Conservation (phyloP, 441 rosid species). For the Euphorbia celastroides region DNA sequence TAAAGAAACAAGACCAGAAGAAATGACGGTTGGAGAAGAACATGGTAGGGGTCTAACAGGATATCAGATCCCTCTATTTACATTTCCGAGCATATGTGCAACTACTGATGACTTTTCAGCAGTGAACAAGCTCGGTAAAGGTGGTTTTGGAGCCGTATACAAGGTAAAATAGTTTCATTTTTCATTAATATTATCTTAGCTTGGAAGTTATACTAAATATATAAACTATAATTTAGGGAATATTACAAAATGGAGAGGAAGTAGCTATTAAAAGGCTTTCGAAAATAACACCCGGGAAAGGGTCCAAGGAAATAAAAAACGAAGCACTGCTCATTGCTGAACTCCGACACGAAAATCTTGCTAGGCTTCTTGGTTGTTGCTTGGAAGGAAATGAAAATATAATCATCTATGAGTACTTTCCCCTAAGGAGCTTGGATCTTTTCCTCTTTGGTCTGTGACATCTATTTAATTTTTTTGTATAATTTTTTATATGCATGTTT, state of each 20-base stretch:
- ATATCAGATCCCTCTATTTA: neutral
- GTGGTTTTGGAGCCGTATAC: conserved; percentile 11
- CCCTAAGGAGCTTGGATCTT: conserved; percentile 4
- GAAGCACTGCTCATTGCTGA: neutral
- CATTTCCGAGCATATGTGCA: neutral
- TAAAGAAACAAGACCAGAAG: neutral
- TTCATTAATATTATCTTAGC: neutral
- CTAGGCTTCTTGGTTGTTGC: conserved; percentile 1
- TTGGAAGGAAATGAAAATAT: neutral
- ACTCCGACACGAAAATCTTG: conserved; percentile 6
- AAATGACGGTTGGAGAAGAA: neutral
- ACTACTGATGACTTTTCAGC: conserved; percentile 2
- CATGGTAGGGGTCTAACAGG: neutral
- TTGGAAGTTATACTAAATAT: neutral
- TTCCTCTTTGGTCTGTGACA: conserved; percentile 11
- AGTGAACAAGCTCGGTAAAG: conserved; percentile 10
- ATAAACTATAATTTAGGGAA: neutral
- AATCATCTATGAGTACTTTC: neutral
- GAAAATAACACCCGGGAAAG: neutral
- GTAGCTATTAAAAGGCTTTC: conserved; percentile 7
- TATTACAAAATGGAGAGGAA: neutral
- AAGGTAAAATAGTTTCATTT: conserved; percentile 2
- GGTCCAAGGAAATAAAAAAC: neutral
- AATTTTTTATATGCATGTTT: neutral
- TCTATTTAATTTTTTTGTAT: neutral